Base-by-base conservation (phyloP, 257 asterid genomes). In the Nicotiana attenuata region DNA sequence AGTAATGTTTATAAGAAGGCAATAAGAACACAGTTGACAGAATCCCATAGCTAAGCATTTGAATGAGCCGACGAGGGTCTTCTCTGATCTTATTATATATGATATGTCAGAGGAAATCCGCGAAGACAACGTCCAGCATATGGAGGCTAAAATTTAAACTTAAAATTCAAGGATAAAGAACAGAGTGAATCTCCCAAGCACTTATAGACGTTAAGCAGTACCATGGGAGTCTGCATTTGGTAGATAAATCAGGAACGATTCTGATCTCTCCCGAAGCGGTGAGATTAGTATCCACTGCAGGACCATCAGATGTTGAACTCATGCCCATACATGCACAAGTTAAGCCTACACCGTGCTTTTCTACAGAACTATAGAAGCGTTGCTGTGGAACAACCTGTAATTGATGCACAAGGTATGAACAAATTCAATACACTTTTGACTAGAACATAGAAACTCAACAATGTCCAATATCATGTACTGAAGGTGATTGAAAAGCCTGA, bases 201-300 rank as follows among this genome's bases (percentile, higher is more conserved):
- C 0, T 10, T 60, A 61, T n/a, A 73, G 31, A 28, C 77, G 59
- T 60, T 35, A 78, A 69, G 80, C 78, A 63, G 56, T 69, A 95
- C 98, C 99, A 95, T n/a, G 98, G 99, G 84, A 95, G 86, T 83
- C 81, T 77, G 81, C 82, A 69, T 88, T 82, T 92, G 68, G 98
- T 93, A 31, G 96, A 85, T 56, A 91, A 67, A 91, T 91, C 99
- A 78, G 99, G 98, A 79, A 93, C 84, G 77, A 95, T 91, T 85
- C 97, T 92, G 82, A 88, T 91, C 90, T 95, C 99, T 83, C 99
- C 99, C 35, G 89, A 92, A 69, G 92, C 97, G 64, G 80, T 91
- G 80, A 95, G 91, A 88, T 90, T 90, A 84, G 94, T 90, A 83
- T 90, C 97, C 83, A 84, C 97, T 82, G 98, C 97, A 38, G 96